These are phyloP conservation scores for Rhodotorula babjevae DNA, from an alignment of 768 basidiomycete genomes.

Conservation along the genomic window DNA sequence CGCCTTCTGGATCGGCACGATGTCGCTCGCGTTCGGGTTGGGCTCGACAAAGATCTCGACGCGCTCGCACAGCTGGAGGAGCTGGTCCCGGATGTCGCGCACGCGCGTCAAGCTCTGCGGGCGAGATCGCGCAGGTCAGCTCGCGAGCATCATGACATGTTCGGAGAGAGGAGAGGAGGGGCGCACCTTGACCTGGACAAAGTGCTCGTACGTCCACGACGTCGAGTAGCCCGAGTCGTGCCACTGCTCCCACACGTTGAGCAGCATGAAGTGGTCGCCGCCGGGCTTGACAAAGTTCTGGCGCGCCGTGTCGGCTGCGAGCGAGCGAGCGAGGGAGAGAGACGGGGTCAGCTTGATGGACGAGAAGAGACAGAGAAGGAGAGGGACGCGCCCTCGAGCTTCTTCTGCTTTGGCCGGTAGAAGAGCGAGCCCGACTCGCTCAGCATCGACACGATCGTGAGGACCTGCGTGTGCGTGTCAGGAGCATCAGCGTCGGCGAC, in stretches of 20 bases:
- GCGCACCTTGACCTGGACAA: slow-evolving; percentile 36
- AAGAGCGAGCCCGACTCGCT: slow-evolving; percentile 91
- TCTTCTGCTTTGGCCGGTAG: slow-evolving; percentile 97
- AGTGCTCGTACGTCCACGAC: slow-evolving; percentile 85
- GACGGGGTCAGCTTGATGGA: too few species aligned
- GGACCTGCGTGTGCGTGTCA: slow-evolving; percentile 55
- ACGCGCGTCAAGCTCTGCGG: slow-evolving; percentile 85
- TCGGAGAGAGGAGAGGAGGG: too few species aligned
- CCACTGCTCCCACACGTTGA: slow-evolving; percentile 99
- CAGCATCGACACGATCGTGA: slow-evolving; percentile 96
- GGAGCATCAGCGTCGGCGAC: neutral
- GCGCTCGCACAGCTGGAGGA: slow-evolving; percentile 90
- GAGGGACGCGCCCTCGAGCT: slow-evolving; percentile 46
- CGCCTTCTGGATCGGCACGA: slow-evolving; percentile 89
- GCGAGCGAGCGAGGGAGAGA: slow-evolving; percentile 45
- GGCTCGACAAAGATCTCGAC: slow-evolving; percentile 85
- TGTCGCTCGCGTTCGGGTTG: slow-evolving; percentile 88
- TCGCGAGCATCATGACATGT: too few species aligned
- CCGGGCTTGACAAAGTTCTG: slow-evolving; percentile 94
- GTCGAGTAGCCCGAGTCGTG: slow-evolving; percentile 95
- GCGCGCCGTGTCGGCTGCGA: slow-evolving; percentile 94
- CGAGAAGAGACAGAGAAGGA: too few species aligned
- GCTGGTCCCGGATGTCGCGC: slow-evolving; percentile 84
- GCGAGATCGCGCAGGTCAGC: slow-evolving; percentile 54
- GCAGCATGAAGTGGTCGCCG: slow-evolving; percentile 93